Base-by-base conservation (phyloP, 768 basidiomycete genomes). In the Suillus ampliporus region DNA sequence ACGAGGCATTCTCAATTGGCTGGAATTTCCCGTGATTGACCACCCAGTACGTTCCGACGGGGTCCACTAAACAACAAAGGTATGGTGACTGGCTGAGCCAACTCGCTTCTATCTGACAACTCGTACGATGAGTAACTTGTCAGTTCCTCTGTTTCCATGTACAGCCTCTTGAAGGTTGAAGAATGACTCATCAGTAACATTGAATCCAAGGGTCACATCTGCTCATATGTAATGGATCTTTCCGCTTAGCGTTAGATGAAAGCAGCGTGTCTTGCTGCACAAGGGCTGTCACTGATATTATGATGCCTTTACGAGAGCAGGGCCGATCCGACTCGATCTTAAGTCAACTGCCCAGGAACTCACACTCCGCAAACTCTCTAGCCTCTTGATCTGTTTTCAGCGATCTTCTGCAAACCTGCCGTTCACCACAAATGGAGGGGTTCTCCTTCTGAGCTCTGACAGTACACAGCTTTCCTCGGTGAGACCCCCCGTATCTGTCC, bases 271-370 rank as follows among this genome's bases (percentile, higher is more conserved):
- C 66, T 61, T 64, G 63, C 65, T 74, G 65, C 58, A 66, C 65
- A 67, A 57, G 59, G 59, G 40, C 59, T 57, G 58, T 23, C 10
- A 52, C 72, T 75, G 72, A 71, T 75, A 71, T 76, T n/a, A n/a
- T n/a, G n/a, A 75, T 75, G 64, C 50, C 21, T 35, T 75, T 75
- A 75, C 74, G 74, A 60, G 70, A 75, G 26, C 68, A 75, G 75
- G 75, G 74, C 71, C 76, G 74, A 75, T 75, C 75, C 69, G 64
- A 72, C 74, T 75, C 72, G 74, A 77, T 74, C 74, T 68, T 75
- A 72, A 72, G 68, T 65, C 72, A 74, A 66, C 72, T 71, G 70
- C 3, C 71, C 74, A 75, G 76, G 74, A 73, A 72, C 76, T 69
- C 26, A 43, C 31, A 7, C 52, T 61, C 64, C 65, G 11, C 60